phyloP scores from a whole-genome alignment of 495 filamentous ascomycete species.

The Tuber aestivum region DNA sequence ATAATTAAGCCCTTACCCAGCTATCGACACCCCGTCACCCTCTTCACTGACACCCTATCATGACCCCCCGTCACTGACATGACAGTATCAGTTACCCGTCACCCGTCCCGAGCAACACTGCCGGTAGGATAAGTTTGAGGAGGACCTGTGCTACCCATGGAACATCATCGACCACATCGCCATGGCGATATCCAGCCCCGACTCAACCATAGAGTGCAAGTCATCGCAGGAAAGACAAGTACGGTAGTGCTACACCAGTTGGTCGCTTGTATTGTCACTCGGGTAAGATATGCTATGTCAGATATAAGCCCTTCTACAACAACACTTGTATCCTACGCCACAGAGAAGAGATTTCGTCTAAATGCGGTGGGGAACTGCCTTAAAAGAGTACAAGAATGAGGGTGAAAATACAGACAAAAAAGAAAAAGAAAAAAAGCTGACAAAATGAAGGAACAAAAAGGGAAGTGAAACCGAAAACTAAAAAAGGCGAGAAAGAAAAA shows the following conservation, averaged over 20 bases:
- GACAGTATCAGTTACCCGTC: no score
- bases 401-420: conserved; percentile 28
- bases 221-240: not conserved
- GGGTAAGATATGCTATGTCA: not conserved
- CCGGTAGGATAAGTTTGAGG: not conserved
- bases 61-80: no score
- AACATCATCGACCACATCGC: not conserved
- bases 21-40: no score
- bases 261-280: not conserved
- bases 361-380: conserved; percentile 27
- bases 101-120: no score
- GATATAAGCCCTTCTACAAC: not conserved
- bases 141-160: not conserved
- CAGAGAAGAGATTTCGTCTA: conserved; percentile 38
- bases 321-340: not conserved
- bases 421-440: conserved; percentile 28
- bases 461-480: conserved; percentile 6
- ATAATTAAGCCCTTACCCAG: no score
- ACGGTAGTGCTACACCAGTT: not conserved
- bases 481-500: not conserved
- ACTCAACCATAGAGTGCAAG: not conserved
- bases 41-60: no score
- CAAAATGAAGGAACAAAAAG: conserved; percentile 21
- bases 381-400: conserved; percentile 20
- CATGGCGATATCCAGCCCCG: not conserved